Conservation (phyloP, 2,329 filamentous ascomycete genomes). For the Epichloe coenophiala region DNA sequence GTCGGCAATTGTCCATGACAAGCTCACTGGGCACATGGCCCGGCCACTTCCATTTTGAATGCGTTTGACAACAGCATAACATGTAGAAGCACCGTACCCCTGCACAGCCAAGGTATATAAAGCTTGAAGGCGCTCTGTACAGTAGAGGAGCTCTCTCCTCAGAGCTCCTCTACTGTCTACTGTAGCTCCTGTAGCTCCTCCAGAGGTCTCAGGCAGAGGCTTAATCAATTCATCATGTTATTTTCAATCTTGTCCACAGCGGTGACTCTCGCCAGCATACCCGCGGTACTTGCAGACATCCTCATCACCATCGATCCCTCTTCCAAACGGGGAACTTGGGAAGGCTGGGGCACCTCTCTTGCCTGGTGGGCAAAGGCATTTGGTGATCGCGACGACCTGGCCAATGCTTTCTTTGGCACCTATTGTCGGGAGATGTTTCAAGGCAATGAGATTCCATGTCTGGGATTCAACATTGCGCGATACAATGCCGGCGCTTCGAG, state of each 20-base stretch:
- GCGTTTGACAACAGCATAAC: too few species aligned
- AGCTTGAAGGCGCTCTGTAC: not conserved
- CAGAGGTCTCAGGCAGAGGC: not conserved
- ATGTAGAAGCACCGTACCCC: too few species aligned
- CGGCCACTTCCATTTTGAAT: too few species aligned
- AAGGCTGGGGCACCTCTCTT: constrained; percentile 29
- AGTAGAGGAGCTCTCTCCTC: too few species aligned
- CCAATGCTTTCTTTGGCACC: constrained; percentile 26
- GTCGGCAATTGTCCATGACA: too few species aligned
- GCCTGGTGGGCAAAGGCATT: constrained; percentile 31
- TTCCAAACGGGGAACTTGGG: constrained; percentile 27
- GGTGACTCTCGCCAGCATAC: not conserved
- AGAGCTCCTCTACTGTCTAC: too few species aligned
- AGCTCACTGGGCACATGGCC: too few species aligned
- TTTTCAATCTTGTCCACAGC: not conserved
- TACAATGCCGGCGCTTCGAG: constrained; percentile 30
- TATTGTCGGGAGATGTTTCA: constrained; percentile 16
- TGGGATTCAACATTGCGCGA: constrained; percentile 28
- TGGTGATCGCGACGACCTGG: constrained; percentile 26
- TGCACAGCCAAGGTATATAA: not conserved
- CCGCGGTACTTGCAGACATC: not conserved
- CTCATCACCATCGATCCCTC: not conserved
- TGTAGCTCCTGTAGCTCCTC: not conserved
- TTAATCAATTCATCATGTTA: not conserved
- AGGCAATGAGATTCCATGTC: constrained; percentile 20